Evolutionary conservation across 306 rosid species (phyloP).

Genomic region (Quercus glauca): DNA sequence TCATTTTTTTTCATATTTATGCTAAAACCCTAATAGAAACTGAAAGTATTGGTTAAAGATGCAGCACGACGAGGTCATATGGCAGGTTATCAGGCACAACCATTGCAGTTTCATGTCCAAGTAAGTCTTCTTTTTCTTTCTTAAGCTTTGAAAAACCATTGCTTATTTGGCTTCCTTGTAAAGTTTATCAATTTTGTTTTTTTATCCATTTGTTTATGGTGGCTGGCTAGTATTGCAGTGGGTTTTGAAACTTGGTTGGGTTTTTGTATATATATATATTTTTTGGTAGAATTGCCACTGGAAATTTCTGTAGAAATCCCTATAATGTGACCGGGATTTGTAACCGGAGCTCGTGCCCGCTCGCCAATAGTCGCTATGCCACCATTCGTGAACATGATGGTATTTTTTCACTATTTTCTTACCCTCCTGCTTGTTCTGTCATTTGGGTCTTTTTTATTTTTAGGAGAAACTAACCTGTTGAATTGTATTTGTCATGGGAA

Average conservation of each 20-base stretch:
- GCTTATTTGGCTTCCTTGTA: not conserved
- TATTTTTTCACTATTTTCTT: constrained; percentile 17
- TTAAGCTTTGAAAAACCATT: not conserved
- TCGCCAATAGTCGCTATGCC: constrained; percentile 93
- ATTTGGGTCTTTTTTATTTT: not conserved
- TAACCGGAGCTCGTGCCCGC: constrained; percentile 89
- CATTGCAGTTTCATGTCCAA: constrained; percentile 60
- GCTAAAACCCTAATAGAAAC: no score
- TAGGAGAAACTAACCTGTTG: not conserved
- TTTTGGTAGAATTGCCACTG: constrained; percentile 52
- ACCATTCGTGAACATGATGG: constrained; percentile 91
- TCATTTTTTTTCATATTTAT: no score
- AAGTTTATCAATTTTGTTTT: not conserved
- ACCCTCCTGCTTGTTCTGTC: not conserved
- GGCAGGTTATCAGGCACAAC: constrained; percentile 47
- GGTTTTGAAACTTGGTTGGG: not conserved
- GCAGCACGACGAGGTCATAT: constrained; percentile 50
- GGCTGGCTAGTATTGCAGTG: not conserved
- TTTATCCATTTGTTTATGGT: not conserved
- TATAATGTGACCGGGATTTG: constrained; percentile 88
- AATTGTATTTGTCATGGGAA: not conserved
- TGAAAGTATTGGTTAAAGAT: not conserved
- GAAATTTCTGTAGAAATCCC: constrained; percentile 80
- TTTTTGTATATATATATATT: not conserved
- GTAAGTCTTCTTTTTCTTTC: constrained; percentile 12